Evolutionary conservation across 768 basidiomycete species (phyloP).

Genomic region (Rhodotorula sphaerocarpa): DNA sequence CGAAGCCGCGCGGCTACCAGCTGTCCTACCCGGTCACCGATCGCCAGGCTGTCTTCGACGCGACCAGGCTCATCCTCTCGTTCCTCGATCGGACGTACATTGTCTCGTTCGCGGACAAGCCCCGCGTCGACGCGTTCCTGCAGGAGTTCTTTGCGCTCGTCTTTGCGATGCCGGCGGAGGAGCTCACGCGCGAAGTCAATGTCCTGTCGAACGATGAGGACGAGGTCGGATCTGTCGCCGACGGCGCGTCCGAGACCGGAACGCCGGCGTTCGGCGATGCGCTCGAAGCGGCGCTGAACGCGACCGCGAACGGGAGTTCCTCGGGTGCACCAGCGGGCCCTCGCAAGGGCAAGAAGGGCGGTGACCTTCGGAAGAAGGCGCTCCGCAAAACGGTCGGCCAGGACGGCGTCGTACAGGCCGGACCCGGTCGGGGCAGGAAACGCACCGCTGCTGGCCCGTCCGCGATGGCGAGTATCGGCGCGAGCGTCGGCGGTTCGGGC

Average conservation of each 20-base stretch:
- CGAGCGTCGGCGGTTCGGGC: neutral
- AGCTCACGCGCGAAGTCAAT: slow-evolving; percentile 20
- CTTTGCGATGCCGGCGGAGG: slow-evolving; percentile 31
- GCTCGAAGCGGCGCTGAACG: slow-evolving; percentile 14
- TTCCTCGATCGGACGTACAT: slow-evolving; percentile 81
- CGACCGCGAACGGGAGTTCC: neutral
- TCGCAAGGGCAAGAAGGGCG: slow-evolving; percentile 25
- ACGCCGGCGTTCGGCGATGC: slow-evolving; percentile 7
- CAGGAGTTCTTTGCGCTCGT: slow-evolving; percentile 63
- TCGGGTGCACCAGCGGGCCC: slow-evolving; percentile 43
- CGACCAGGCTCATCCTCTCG: slow-evolving; percentile 72
- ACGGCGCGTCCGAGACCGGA: slow-evolving; percentile 24
- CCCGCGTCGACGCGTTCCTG: slow-evolving; percentile 74
- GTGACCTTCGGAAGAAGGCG: slow-evolving; percentile 67
- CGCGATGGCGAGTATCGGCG: neutral
- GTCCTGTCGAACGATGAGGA: slow-evolving; percentile 6
- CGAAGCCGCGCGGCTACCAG: slow-evolving; percentile 54
- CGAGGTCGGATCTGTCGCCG: slow-evolving; percentile 10
- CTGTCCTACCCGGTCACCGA: slow-evolving; percentile 72
- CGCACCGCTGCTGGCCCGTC: slow-evolving; percentile 39
- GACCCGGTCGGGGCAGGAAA: slow-evolving; percentile 39
- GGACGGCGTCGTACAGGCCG: slow-evolving; percentile 34
- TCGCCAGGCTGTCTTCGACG: slow-evolving; percentile 69
- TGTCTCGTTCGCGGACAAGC: slow-evolving; percentile 55
- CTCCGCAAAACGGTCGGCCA: slow-evolving; percentile 61